Evolutionary conservation across 1,284 basidiomycete species (phyloP), one percentile per base, ranked within the genome.

Genomic region (Leccinum subspadiceum): DNA sequence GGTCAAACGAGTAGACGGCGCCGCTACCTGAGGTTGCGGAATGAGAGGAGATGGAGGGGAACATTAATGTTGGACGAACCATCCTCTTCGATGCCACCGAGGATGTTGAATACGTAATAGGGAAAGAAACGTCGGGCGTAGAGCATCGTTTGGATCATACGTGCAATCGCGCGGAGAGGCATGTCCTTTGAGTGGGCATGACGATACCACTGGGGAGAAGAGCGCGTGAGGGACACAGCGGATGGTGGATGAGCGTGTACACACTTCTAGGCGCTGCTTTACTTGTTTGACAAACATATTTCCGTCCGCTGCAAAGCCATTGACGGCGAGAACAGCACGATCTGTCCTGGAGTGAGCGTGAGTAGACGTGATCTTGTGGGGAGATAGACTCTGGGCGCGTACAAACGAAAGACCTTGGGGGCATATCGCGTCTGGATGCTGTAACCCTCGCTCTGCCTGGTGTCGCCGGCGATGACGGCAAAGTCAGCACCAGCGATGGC

Each of bases 1-100:
- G 94, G 77, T 98, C 95, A 75, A 96, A 98, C 24, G 94, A 96
- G 80, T 98, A 98, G 17, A 98, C 94, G 3, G 94, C 93, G 39
- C 95, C 95, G 46, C 92, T 87, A 41, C 94, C 94, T 94, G 74
- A 20, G 6, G 54, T 39, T 51, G 37, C 54, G 54, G 33, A 20
- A 33, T 64, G 60, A 65, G 60, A 59, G 56, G 50, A 64, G 33
- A 57, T 52, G 55, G 17, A 54, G 53, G 48, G 35, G 53, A 60
- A 44, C 46, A 52, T 20, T 20, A 41, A 53, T 12, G 50, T 22
- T 5, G 31, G 53, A 82, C 90, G 68, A 68, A 94, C 94, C 94
- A 73, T 96, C 94, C 71, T 94, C 93, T 76, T 96, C 94, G 67
- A 96, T 93, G 50, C 94, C 94, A 54, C 92, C 92, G 41, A 96